Percentiles rank a stretch among this genome's conserved stretches.
Evolutionary conservation across 1,284 basidiomycete genomes (phyloP).

Genomic region (Ganoderma leucocontextum): DNA sequence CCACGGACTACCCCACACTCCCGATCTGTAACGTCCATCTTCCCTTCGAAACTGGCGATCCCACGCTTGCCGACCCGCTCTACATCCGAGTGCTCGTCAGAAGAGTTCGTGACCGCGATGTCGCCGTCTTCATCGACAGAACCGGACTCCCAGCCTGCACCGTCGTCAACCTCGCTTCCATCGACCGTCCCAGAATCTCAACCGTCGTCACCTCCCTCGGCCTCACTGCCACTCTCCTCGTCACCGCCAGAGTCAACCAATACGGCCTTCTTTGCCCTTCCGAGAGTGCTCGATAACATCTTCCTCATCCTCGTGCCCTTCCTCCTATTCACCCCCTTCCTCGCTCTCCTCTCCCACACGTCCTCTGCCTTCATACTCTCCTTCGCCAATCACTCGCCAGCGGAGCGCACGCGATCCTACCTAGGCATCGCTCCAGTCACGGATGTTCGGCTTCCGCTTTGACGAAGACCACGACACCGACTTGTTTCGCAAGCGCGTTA

Average conservation of each 20-base stretch:
- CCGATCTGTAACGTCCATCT: too few species aligned
- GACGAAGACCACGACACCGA: too few species aligned
- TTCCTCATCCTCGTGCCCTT: slow-evolving; percentile 44
- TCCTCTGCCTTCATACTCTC: slow-evolving; percentile 35
- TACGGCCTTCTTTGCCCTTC: slow-evolving; percentile 28
- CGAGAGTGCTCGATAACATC: slow-evolving; percentile 47
- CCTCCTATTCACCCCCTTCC: slow-evolving; percentile 35
- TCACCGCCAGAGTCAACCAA: slow-evolving; percentile 30
- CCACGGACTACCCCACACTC: too few species aligned
- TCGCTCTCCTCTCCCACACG: slow-evolving; percentile 39
- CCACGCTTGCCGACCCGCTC: too few species aligned
- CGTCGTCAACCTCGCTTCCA: slow-evolving; percentile 38
- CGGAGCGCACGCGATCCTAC: too few species aligned
- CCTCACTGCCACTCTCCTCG: slow-evolving; percentile 41
- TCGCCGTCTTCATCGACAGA: slow-evolving; percentile 37
- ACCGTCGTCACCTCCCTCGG: slow-evolving; percentile 43
- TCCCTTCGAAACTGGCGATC: too few species aligned
- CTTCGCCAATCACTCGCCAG: too few species aligned
- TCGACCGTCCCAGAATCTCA: slow-evolving; percentile 54
- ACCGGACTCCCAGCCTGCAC: slow-evolving; percentile 44
- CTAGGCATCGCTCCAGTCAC: too few species aligned
- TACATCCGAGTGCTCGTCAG: slow-evolving; percentile 31
- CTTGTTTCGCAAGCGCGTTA: too few species aligned
- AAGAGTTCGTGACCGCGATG: slow-evolving; percentile 22
- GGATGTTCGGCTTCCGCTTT: too few species aligned